Evolutionary conservation across 768 basidiomycete species (phyloP), one percentile per base, ranked within the genome.

Genomic region (Scleroderma citrinum): DNA sequence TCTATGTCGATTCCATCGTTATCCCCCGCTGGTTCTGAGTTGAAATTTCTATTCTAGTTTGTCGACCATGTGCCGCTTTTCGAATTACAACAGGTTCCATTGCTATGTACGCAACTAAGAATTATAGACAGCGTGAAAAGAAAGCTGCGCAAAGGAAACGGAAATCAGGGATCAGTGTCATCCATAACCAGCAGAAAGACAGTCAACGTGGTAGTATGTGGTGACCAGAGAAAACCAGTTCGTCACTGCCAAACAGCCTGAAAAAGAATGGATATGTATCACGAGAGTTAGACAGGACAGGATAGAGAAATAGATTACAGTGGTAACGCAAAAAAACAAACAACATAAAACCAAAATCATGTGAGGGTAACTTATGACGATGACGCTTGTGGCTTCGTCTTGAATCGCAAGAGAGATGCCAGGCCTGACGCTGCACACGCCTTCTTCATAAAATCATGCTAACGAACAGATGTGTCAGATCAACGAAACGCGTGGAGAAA

Each of bases 401-500:
- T 85, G 76, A 88, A 89, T 46, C 87, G 78, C 48, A 98, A 68
- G 47, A 98, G 70, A 1, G 92, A 88, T 1, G 93, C 92, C 43
- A 98, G 78, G 1, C 90, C 86, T 0, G 83, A 78, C 1, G 86
- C 67, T 0, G 83, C 76, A 64, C 95, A 97, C 1, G 94, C 81
- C 71, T 92, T 92, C 71, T 79, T 80, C 71, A 98, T 67, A 71
- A 98, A 98, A 7, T 95, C 93, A 64, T 98, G 94, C 94, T 98
- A 44, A 3, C 13, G 23, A 26, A 44, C 16, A 32, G n/a, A 29
- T 23, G n/a, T 21, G 20, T 58, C 13, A 54, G 46, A 40, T 48
- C 23, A 7, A 36, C 6, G 20, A 2, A 46, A 48, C 48, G 49
- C 11, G 4, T n/a, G 36, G 37, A 29, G 34, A 32, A 51, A 14